phyloP scores from a whole-genome alignment of 2,329 filamentous ascomycete genomes.

The Aspergillus neoniger region DNA sequence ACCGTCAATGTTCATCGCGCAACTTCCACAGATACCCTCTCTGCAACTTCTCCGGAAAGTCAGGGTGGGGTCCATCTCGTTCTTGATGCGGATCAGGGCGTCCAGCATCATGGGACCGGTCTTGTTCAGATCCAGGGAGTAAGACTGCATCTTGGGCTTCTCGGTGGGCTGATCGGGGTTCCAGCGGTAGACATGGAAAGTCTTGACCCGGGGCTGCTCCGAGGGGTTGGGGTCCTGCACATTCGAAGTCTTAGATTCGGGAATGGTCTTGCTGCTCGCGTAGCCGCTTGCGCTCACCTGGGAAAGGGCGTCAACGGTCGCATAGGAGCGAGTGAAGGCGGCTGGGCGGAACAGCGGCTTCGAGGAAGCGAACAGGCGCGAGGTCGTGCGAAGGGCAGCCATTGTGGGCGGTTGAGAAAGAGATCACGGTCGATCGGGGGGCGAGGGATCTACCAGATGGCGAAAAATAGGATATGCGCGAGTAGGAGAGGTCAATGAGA shows the following conservation, averaged over 20 bases:
- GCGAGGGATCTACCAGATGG: conserved; percentile 12
- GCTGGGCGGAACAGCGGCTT: conserved; percentile 46
- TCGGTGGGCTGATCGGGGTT: conserved; percentile 87
- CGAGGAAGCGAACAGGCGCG: conserved; percentile 47
- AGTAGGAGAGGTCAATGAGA: conserved; percentile 6
- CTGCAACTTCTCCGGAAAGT: conserved; percentile 95
- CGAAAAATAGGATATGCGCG: conserved; percentile 2
- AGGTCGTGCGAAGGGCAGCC: conserved; percentile 52
- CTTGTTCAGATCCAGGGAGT: conserved; percentile 96
- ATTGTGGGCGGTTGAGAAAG: conserved; percentile 34
- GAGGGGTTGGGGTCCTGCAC: conserved; percentile 62
- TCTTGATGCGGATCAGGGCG: conserved; percentile 97
- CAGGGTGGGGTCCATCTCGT: conserved; percentile 93
- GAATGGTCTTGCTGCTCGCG: conserved; percentile 36
- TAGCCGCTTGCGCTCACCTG: conserved; percentile 32
- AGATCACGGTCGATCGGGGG: conserved; percentile 15
- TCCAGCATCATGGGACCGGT: conserved; percentile 98
- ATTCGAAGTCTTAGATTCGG: conserved; percentile 60
- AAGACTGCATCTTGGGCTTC: conserved; percentile 95
- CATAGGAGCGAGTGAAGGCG: conserved; percentile 48
- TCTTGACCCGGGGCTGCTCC: conserved; percentile 71
- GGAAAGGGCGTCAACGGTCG: conserved; percentile 46
- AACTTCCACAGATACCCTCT: conserved; percentile 98
- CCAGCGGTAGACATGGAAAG: conserved; percentile 99
- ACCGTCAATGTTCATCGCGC: conserved; percentile 99